Evolutionary conservation across 2,329 filamentous ascomycete species (phyloP).

Genomic region (Canariomyces notabilis): DNA sequence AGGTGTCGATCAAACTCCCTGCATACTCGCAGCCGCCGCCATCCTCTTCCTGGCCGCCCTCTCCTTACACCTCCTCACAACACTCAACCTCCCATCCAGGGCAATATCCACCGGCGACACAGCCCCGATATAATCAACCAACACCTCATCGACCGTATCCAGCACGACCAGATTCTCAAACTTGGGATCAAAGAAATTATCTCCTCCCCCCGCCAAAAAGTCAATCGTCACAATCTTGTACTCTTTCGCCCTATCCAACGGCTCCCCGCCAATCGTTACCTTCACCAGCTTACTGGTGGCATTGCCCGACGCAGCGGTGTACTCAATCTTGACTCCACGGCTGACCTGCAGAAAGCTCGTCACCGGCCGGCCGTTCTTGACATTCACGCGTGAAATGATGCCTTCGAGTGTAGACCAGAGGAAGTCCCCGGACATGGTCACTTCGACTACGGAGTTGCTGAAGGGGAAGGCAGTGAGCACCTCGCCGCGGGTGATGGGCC

Average conservation of each 20-base stretch:
- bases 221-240: slow-evolving; percentile 60
- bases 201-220: slow-evolving; percentile 57
- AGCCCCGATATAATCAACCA: slow-evolving; percentile 37
- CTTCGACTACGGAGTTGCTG: slow-evolving; percentile 58
- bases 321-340: slow-evolving; percentile 50
- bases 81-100: slow-evolving; percentile 39
- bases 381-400: slow-evolving; percentile 49
- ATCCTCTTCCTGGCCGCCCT: too few relatives aligned
- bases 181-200: slow-evolving; percentile 46
- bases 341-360: slow-evolving; percentile 59
- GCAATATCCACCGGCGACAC: slow-evolving; percentile 35
- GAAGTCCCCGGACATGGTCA: slow-evolving; percentile 47
- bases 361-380: slow-evolving; percentile 47
- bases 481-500: slow-evolving; percentile 57
- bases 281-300: slow-evolving; percentile 47
- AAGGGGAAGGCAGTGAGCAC: slow-evolving; percentile 63
- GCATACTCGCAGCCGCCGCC: too few relatives aligned
- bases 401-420: slow-evolving; percentile 57
- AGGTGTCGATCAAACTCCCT: too few relatives aligned
- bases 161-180: slow-evolving; percentile 35
- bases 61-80: too few relatives aligned
- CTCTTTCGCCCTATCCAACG: slow-evolving; percentile 39
- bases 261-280: slow-evolving; percentile 45
- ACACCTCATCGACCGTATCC: slow-evolving; percentile 47
- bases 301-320: slow-evolving; percentile 40